These are phyloP conservation scores for Tricholoma flavovirens DNA, from an alignment of 768 basidiomycete species.

Conservation along the genomic window DNA sequence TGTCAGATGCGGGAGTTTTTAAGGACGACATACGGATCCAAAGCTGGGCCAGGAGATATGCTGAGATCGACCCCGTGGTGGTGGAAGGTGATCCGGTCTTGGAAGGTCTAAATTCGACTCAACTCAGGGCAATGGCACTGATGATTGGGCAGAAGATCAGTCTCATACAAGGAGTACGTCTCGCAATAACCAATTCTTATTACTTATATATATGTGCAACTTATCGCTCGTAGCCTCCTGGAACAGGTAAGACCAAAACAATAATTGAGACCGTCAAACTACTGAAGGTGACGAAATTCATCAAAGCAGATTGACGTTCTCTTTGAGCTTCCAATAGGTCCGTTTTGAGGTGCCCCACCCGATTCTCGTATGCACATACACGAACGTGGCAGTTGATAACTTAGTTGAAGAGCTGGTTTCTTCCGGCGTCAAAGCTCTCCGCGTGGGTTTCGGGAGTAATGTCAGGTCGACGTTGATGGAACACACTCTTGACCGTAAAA, in stretches of 20 bases:
- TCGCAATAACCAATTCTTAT: constrained; percentile 4
- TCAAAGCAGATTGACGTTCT: background rate
- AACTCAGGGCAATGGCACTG: constrained; percentile 74
- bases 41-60: constrained; percentile 77
- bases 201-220: background rate
- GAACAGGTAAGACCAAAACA: constrained; percentile 90
- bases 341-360: constrained; percentile 83
- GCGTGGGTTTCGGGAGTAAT: constrained; percentile 62
- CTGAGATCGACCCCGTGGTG: constrained; percentile 47
- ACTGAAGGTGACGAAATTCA: constrained; percentile 50
- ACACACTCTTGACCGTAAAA: constrained; percentile 59
- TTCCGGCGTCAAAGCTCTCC: constrained; percentile 64
- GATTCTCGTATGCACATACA: constrained; percentile 89
- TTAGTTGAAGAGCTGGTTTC: constrained; percentile 69
- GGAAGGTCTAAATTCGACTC: constrained; percentile 61
- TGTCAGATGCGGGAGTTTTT: constrained; percentile 44
- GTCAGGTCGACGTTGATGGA: constrained; percentile 50
- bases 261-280: constrained; percentile 81
- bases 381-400: constrained; percentile 91
- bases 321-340: constrained; percentile 30
- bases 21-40: constrained; percentile 68
- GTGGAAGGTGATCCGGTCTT: constrained; percentile 78
- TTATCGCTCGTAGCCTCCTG: constrained; percentile 57
- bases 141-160: constrained; percentile 80
- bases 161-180: constrained; percentile 80